A percentile compares a stretch with the other conserved stretches of the same genome.
phyloP scores from a whole-genome alignment of 495 filamentous ascomycete genomes.

The Penicillium subrubescens region DNA sequence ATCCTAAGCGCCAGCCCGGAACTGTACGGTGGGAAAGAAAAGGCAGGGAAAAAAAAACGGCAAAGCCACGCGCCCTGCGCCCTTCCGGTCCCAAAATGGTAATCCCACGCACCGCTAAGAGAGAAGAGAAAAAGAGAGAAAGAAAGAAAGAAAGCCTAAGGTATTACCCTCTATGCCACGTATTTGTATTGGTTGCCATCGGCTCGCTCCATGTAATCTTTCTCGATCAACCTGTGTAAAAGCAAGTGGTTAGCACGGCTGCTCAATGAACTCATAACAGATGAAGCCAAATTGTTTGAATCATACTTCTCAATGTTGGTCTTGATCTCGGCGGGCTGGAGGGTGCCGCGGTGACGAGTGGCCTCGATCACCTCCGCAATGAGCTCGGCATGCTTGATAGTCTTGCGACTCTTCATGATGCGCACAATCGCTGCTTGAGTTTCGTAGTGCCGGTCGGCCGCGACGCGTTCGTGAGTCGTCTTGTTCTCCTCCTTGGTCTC shows the following conservation, averaged over 20 bases:
- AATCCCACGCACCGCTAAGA: conserved; percentile 3
- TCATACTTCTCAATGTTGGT: conserved; percentile 91
- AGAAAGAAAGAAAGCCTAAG: neutral
- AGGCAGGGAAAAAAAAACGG: neutral
- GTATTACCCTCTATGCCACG: conserved; percentile 61
- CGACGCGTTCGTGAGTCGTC: conserved; percentile 86
- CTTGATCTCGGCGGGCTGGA: conserved; percentile 89
- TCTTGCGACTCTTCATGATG: conserved; percentile 95
- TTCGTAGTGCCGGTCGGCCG: conserved; percentile 88
- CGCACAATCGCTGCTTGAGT: conserved; percentile 95
- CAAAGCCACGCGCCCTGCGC: conserved; percentile 5
- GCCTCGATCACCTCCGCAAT: conserved; percentile 86
- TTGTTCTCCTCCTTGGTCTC: conserved; percentile 92
- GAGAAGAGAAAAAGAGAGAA: neutral
- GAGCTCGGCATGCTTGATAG: conserved; percentile 78
- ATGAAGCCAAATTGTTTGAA: neutral
- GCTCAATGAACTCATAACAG: neutral
- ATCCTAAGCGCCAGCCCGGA: neutral
- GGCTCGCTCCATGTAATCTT: conserved; percentile 88
- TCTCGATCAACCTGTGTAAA: conserved; percentile 76
- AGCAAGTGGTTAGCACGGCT: conserved; percentile 10
- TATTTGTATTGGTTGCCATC: conserved; percentile 80
- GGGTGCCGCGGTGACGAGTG: conserved; percentile 77
- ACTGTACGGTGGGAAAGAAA: neutral
- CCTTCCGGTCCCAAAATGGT: conserved; percentile 4